Conservation (phyloP, 371 early-diverging fungal species). For the Chytridiales sp. region DNA sequence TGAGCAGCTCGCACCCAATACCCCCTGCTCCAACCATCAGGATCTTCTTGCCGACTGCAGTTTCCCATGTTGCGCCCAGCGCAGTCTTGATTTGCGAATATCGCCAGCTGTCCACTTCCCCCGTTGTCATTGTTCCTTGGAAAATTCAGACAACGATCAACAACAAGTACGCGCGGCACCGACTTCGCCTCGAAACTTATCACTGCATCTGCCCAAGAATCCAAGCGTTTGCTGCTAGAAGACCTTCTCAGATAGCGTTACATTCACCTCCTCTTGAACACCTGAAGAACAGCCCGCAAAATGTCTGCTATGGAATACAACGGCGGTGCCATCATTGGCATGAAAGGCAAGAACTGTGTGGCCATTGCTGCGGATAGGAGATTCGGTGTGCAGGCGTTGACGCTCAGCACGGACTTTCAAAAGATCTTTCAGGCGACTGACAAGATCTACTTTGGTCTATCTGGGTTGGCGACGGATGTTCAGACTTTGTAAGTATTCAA, state of each 20-base stretch:
- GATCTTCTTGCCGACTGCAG: slow-evolving; percentile 18
- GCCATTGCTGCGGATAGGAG: slow-evolving; percentile 94
- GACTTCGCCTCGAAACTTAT: no score
- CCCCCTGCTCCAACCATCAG: slow-evolving; percentile 68
- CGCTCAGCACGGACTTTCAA: slow-evolving; percentile 89
- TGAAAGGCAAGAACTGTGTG: slow-evolving; percentile 98
- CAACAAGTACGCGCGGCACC: no score
- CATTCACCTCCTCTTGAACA: no score
- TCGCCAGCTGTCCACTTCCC: no score
- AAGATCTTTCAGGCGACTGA: slow-evolving; percentile 91
- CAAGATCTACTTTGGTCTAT: slow-evolving; percentile 85
- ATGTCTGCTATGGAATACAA: slow-evolving; percentile 79
- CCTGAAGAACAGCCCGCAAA: no score
- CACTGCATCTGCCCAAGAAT: no score
- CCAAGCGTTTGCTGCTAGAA: no score
- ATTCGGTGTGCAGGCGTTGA: slow-evolving; percentile 87
- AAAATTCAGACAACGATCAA: no score
- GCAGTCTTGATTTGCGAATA: no score
- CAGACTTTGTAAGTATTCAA: slow-evolving; percentile 91
- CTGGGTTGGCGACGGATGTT: slow-evolving; percentile 97
- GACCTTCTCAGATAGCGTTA: no score
- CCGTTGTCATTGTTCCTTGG: no score
- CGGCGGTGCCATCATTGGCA: slow-evolving; percentile 96
- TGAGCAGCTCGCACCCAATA: slow-evolving; percentile 98
- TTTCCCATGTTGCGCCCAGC: no score